These are phyloP conservation scores for Mucor irregularis DNA, from an alignment of 371 early-diverging fungal genomes.

Conservation along the genomic window DNA sequence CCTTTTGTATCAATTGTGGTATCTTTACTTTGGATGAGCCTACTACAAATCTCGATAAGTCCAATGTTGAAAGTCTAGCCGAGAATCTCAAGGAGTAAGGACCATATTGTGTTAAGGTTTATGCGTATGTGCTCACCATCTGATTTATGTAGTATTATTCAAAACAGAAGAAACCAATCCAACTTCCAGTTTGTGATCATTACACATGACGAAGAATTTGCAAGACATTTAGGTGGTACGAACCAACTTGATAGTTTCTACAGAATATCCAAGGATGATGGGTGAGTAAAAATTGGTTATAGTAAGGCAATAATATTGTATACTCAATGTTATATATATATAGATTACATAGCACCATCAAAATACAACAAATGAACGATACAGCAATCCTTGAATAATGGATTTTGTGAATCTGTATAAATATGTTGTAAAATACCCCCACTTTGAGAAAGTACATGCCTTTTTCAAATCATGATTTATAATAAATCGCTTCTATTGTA, in stretches of 20 bases:
- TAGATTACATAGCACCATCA: too few species aligned
- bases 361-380: too few species aligned
- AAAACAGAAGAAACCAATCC: slow-evolving; percentile 71
- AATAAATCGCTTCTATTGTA: too few species aligned
- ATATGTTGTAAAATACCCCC: too few species aligned
- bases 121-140: neutral
- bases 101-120: neutral
- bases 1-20: slow-evolving; percentile 94
- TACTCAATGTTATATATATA: too few species aligned
- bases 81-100: slow-evolving; percentile 73
- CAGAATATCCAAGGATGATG: slow-evolving; percentile 75
- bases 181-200: slow-evolving; percentile 99
- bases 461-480: too few species aligned
- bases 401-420: too few species aligned
- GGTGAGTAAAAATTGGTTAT: slow-evolving; percentile 35
- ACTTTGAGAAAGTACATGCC: too few species aligned
- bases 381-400: too few species aligned
- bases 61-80: slow-evolving; percentile 93
- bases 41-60: slow-evolving; percentile 98
- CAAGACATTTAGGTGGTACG: slow-evolving; percentile 77
- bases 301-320: too few species aligned
- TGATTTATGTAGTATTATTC: slow-evolving; percentile 63
- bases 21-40: slow-evolving; percentile 99
- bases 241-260: slow-evolving; percentile 86
- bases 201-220: slow-evolving; percentile 99